Percentiles rank a stretch among this genome's conserved stretches.
phyloP scores from a whole-genome alignment of 1,139 yeast species.

The Groenewaldozyma auringiensis region DNA sequence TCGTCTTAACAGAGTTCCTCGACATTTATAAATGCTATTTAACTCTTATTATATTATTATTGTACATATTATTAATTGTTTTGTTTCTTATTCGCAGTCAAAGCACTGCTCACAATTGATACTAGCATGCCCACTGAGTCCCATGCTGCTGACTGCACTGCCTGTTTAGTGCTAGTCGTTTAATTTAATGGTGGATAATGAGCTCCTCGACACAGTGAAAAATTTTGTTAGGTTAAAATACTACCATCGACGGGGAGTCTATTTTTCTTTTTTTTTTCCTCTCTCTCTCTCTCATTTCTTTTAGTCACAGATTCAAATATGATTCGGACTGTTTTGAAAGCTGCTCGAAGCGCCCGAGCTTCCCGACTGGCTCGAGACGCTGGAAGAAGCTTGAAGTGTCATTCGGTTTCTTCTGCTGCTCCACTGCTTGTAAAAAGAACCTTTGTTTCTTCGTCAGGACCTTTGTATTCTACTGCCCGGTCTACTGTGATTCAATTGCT shows the following conservation, averaged over 20 bases:
- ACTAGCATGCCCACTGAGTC: no score
- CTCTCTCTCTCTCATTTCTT: no score
- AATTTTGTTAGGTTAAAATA: no score
- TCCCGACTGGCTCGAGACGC: not conserved
- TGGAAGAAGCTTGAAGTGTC: not conserved
- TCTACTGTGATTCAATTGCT: constrained; percentile 91
- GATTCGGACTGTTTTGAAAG: constrained; percentile 1
- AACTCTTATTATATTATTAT: not conserved
- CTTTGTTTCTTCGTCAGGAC: not conserved
- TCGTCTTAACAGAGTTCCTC: constrained; percentile 69
- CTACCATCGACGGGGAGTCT: no score
- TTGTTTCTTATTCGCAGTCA: not conserved
- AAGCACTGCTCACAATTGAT: not conserved
- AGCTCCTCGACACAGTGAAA: no score
- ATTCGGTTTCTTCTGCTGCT: not conserved
- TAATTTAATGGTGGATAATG: no score
- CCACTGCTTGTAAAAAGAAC: not conserved
- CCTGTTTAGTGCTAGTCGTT: no score
- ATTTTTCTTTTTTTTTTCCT: no score
- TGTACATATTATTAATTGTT: not conserved
- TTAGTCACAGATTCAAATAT: not conserved
- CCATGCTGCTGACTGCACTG: no score
- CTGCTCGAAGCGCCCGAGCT: not conserved
- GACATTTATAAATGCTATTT: constrained; percentile 45
- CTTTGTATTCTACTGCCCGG: constrained; percentile 48